Percentiles rank a stretch among this genome's conserved stretches.
Conservation (phyloP, 129 eudicot genomes). For the Lactuca sativa region DNA sequence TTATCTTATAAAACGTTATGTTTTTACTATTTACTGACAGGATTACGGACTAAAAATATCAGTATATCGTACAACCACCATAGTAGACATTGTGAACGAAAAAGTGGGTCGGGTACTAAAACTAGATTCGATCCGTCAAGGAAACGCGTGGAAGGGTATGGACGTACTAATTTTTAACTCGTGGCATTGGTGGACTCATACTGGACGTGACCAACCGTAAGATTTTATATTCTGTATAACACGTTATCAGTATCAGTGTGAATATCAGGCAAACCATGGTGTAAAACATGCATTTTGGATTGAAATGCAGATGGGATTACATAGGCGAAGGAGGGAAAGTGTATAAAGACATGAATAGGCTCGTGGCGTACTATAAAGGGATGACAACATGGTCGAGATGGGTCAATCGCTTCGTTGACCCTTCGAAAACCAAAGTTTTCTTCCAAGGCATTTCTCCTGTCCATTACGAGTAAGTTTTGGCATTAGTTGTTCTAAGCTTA, state of each 20-base stretch:
- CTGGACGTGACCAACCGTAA: slow-evolving; percentile 71
- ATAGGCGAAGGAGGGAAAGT: slow-evolving; percentile 60
- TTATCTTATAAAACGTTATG: background rate
- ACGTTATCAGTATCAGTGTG: no score
- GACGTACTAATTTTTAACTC: slow-evolving; percentile 76
- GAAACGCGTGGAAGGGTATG: slow-evolving; percentile 66
- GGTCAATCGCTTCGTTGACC: slow-evolving; percentile 61
- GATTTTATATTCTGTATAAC: background rate
- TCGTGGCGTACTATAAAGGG: slow-evolving; percentile 70
- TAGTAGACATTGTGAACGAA: slow-evolving; percentile 64
- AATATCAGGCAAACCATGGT: background rate
- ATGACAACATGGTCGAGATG: slow-evolving; percentile 91
- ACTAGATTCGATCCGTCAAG: slow-evolving; percentile 62
- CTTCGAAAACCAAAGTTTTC: slow-evolving; percentile 73
- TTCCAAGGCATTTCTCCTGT: slow-evolving; percentile 79
- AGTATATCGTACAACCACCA: slow-evolving; percentile 61
- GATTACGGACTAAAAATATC: slow-evolving; percentile 56
- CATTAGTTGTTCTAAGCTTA: background rate
- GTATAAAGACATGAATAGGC: slow-evolving; percentile 68
- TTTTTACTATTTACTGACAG: slow-evolving; percentile 24
- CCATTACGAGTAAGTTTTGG: slow-evolving; percentile 55
- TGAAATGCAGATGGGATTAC: slow-evolving; percentile 61
- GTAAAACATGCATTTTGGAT: background rate
- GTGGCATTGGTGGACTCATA: slow-evolving; percentile 96
- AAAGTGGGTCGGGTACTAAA: slow-evolving; percentile 49